Percentiles rank a stretch among this genome's conserved stretches.
These are phyloP conservation scores for Dipteronia dyeriana DNA, from an alignment of 345 rosid genomes.

Conservation along the genomic window DNA sequence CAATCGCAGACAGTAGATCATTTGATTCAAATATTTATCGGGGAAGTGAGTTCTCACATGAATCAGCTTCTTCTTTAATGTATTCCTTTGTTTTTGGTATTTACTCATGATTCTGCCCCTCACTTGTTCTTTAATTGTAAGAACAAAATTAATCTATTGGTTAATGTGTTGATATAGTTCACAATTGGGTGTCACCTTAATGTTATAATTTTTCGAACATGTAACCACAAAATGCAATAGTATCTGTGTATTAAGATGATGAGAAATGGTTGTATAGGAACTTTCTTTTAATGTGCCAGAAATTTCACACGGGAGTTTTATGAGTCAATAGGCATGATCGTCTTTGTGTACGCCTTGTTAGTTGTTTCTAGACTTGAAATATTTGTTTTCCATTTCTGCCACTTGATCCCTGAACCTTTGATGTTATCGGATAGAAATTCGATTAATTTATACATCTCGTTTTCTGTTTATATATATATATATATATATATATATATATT, in stretches of 20 bases:
- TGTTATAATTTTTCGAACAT: not conserved
- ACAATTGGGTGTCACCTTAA: not conserved
- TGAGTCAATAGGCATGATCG: no score
- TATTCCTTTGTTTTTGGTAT: not conserved
- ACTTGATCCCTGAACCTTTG: not conserved
- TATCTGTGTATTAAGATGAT: no score
- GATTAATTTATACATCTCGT: not conserved
- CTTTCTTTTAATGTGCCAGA: no score
- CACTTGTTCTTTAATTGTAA: not conserved
- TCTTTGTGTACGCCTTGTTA: no score
- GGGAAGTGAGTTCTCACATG: conserved; percentile 7
- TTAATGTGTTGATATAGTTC: not conserved
- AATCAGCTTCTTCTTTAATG: not conserved
- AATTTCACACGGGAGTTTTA: no score
- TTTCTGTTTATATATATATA: no score
- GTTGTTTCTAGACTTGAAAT: no score
- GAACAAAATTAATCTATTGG: not conserved
- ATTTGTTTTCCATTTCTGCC: not conserved
- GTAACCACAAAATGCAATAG: no score
- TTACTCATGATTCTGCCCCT: not conserved
- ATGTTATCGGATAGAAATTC: not conserved
- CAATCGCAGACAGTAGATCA: not conserved
- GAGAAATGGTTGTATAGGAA: no score
- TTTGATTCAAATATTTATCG: not conserved
- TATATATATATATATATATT: no score